phyloP scores from a whole-genome alignment of 2,329 filamentous ascomycete genomes.

The Amylocarpus encephaloides region DNA sequence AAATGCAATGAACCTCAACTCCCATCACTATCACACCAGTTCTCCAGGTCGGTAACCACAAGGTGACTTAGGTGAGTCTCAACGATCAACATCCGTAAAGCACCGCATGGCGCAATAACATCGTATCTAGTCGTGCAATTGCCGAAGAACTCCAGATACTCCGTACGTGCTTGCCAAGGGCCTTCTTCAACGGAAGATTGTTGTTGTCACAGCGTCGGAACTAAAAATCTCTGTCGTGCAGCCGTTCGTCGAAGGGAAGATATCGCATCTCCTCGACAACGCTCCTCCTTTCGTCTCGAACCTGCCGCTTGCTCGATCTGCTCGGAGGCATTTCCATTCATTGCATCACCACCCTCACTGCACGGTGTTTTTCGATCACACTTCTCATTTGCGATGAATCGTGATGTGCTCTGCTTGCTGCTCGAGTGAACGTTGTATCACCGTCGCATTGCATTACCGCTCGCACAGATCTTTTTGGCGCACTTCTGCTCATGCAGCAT shows the following conservation, averaged over 20 bases:
- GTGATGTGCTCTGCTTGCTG: no score
- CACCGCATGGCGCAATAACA: no score
- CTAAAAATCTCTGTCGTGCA: no score
- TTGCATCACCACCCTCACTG: neutral
- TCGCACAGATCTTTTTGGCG: slow-evolving; percentile 2
- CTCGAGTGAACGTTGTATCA: no score
- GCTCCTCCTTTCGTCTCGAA: neutral
- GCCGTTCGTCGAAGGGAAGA: neutral
- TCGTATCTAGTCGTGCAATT: no score
- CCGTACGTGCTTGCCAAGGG: neutral
- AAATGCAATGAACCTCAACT: neutral
- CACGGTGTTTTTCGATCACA: neutral
- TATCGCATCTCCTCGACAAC: neutral
- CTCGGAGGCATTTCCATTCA: no score
- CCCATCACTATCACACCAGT: neutral
- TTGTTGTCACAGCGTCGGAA: no score
- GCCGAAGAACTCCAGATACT: no score
- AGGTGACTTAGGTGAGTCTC: neutral
- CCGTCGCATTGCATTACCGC: neutral
- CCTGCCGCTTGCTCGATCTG: no score
- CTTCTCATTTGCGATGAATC: no score
- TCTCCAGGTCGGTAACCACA: neutral
- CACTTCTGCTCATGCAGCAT: neutral
- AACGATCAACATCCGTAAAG: no score
- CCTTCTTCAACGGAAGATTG: neutral